Evolutionary conservation across 805 yeast genomes (phyloP), one percentile per base, ranked within the genome.

Genomic region (Ogataea methanolica): DNA sequence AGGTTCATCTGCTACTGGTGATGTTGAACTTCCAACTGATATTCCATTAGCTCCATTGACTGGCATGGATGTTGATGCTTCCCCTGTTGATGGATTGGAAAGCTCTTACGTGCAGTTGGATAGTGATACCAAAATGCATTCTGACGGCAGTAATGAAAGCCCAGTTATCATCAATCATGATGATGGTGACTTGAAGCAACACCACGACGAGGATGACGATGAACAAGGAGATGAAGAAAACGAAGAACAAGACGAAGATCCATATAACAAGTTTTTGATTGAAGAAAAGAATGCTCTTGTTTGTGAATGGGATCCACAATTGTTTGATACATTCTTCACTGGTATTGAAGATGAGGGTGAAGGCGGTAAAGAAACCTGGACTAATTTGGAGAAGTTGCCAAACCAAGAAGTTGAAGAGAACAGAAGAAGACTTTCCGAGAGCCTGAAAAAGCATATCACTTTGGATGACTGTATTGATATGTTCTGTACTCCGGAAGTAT

Each of bases 401-500:
- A 85, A 84, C 56, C 72, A 69, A 1, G 83, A 79, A 51, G 67
- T 85, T 36, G 84, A 77, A 51, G 67, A 62, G n/a, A 73, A 68
- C 48, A 75, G 72, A 54, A 50, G 48, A 33, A 58, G 61, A 66
- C 56, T 56, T 9, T 54, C 58, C 19, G 57, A 59, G 40, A 54
- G 55, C 43, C 52, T 58, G 4, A 67, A 67, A 42, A 64, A 72
- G 47, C 71, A 72, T 33, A 76, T 84, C 19, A 71, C 86, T 0
- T 72, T 92, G 17, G 78, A 80, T 52, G 92, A 87, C 56, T 92
- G 98, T 61, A 63, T 92, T 41, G 75, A 76, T 19, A 61, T 80
- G 49, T 92, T 92, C 59, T 80, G 95, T 17, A 77, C 79, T 43
- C 84, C 95, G 0, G 99, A 92, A 63, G 80, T 90, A 2, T 72